A percentile compares a stretch with the other conserved stretches of the same genome.
These are phyloP conservation scores for Canna indica DNA, from an alignment of 176 grass and related monocot species.

Conservation along the genomic window DNA sequence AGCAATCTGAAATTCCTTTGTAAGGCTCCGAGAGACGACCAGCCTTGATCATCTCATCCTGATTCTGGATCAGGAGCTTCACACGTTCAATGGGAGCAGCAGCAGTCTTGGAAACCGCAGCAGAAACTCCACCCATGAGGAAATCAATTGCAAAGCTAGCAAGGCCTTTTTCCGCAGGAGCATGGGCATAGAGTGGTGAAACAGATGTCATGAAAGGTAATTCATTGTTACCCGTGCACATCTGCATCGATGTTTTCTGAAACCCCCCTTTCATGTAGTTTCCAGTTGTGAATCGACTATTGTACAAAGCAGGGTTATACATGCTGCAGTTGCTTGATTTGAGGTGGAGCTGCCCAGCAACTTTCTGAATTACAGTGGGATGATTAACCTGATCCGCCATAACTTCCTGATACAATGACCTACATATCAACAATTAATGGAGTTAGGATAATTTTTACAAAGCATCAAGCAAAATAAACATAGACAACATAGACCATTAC, in stretches of 20 bases:
- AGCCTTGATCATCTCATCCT: slow-evolving; percentile 10
- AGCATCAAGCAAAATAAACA: not conserved
- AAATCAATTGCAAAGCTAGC: slow-evolving; percentile 6
- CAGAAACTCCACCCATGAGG: slow-evolving; percentile 16
- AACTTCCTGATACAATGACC: not conserved
- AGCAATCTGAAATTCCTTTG: slow-evolving; percentile 12
- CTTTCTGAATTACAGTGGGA: not conserved
- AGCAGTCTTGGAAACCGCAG: slow-evolving; percentile 4
- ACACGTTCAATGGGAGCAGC: slow-evolving; percentile 12
- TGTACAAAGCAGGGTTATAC: not conserved
- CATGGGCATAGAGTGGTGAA: slow-evolving; percentile 5
- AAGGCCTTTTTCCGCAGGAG: slow-evolving; percentile 2
- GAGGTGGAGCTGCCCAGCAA: not conserved
- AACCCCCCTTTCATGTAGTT: not conserved
- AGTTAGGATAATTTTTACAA: no score
- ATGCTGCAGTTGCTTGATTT: not conserved
- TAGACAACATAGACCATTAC: not conserved
- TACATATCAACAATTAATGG: not conserved
- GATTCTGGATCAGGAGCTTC: slow-evolving; percentile 8
- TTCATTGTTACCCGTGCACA: not conserved
- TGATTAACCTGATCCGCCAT: slow-evolving; percentile 10
- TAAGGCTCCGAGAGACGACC: slow-evolving; percentile 11
- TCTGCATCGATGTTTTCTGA: not conserved
- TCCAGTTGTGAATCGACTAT: not conserved
- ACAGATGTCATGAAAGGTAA: not conserved